Percentiles rank a stretch among this genome's conserved stretches.
Conservation (phyloP, 129 eudicot species). For the Smallanthus sonchifolius region DNA sequence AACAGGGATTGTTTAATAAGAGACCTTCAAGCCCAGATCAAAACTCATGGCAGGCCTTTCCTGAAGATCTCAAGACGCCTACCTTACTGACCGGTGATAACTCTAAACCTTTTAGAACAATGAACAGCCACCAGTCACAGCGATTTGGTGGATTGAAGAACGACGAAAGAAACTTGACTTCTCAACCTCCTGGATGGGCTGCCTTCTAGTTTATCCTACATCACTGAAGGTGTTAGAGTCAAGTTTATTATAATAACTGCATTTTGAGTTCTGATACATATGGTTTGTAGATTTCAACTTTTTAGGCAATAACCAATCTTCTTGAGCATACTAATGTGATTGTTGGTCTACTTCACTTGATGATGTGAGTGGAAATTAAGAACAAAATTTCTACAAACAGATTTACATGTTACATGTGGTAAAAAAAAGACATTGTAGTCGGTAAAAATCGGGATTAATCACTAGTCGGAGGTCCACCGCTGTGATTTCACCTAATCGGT, state of each 20-base stretch:
- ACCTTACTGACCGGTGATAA: conserved; percentile 13
- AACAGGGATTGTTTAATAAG: conserved; percentile 42
- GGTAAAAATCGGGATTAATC: too few relatives aligned
- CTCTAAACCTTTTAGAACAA: conserved; percentile 55
- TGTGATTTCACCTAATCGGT: too few relatives aligned
- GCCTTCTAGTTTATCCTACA: conserved; percentile 6
- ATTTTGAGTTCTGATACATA: background rate
- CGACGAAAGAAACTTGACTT: conserved; percentile 9
- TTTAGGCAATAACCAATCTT: background rate
- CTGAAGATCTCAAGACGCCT: conserved; percentile 37
- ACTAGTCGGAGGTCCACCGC: too few relatives aligned
- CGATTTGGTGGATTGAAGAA: background rate
- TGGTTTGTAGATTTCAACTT: background rate
- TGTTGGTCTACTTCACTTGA: background rate
- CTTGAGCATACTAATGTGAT: background rate
- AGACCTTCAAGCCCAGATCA: conserved; percentile 50
- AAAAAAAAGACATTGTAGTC: background rate
- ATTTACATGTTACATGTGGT: background rate
- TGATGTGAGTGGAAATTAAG: background rate
- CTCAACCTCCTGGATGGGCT: conserved; percentile 22
- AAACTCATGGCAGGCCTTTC: conserved; percentile 63
- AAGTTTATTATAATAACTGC: background rate
- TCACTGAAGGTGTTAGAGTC: background rate
- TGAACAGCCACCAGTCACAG: conserved; percentile 34
- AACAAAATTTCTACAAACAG: background rate